Base-by-base conservation (phyloP, 108 stramenopile species). In the Cyclotella kingstonii region DNA sequence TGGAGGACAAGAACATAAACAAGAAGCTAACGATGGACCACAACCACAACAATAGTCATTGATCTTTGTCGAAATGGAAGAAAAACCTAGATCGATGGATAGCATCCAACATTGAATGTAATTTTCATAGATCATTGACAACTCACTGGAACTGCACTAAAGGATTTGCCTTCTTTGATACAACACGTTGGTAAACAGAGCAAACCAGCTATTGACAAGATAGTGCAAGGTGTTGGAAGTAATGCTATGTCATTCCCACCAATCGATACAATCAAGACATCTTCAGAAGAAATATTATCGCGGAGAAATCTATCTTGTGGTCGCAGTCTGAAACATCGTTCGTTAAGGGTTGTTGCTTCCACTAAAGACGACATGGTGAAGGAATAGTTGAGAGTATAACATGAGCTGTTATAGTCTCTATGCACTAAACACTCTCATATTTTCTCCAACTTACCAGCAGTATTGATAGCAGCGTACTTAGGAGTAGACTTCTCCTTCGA, bases 161-260 rank as follows among this genome's bases (percentile, higher is more conserved):
- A 81, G 5, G 81, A 65, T 22, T 52, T 34, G 0, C 79, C 80
- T 35, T 52, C 33, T 50, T 87, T 75, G 7, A 87, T 14, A 55
- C 82, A 85, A 5, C 45, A 25, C 10, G 25, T 5, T 5, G 91
- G 91, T 22, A 93, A 40, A 31, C 74, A 69, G 12, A 87, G 39
- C 30, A 95, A 42, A 14, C 84, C 80, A 7, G 71, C 45, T 0
- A 91, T 69, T 12, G 77, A 76, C 3, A 41, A 33, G 50, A 90
- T 86, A 0, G 94, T 95, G 54, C 89, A 90, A 0, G 86, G 85
- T 8, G 69, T 43, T 7, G 94, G 94, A 40, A 62, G 44, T 26
- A 92, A 44, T 17, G 94, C 94, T 38, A 95, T 75, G 75, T 95
- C 94, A 59, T 95, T 95, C 40, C 94, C 94, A 33, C 94, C 87